phyloP scores from a whole-genome alignment of 805 yeast genomes.

The Phaffomyces opuntiae region DNA sequence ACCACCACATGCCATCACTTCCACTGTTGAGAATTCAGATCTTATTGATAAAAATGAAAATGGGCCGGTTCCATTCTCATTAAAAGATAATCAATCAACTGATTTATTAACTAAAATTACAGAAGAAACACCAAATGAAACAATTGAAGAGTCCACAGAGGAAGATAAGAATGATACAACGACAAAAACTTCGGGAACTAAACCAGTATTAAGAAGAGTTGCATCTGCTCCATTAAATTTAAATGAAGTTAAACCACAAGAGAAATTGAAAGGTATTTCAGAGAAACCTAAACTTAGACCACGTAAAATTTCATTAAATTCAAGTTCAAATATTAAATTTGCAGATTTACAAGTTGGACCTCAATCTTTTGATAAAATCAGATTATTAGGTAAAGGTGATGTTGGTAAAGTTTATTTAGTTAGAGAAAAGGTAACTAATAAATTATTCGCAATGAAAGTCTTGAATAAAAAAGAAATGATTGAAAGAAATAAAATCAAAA shows the following conservation, averaged over 20 bases:
- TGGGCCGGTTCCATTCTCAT: conserved; percentile 27
- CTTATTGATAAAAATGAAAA: conserved; percentile 11
- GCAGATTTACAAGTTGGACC: conserved; percentile 79
- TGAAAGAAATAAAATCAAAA: conserved; percentile 85
- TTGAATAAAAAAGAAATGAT: conserved; percentile 90
- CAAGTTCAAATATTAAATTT: conserved; percentile 59
- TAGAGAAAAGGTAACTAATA: conserved; percentile 66
- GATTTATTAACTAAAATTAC: conserved; percentile 20
- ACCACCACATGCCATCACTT: conserved; percentile 42
- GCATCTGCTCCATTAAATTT: conserved; percentile 78
- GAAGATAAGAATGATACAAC: neutral
- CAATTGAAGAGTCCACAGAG: neutral
- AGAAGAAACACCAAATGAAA: conserved; percentile 21
- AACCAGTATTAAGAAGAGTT: conserved; percentile 53
- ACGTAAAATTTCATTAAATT: conserved; percentile 41
- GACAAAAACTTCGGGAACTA: neutral
- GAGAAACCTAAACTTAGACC: conserved; percentile 23
- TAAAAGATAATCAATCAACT: conserved; percentile 24
- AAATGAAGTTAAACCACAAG: conserved; percentile 13
- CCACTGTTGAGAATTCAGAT: conserved; percentile 6
- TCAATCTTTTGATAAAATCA: conserved; percentile 79
- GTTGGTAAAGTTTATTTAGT: conserved; percentile 96
- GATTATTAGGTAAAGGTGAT: conserved; percentile 93
- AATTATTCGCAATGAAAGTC: conserved; percentile 88
- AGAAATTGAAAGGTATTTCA: conserved; percentile 12